Percentiles rank a stretch among this genome's conserved stretches.
Conservation (phyloP, 805 yeast species). For the Pichia thaimueangensis region DNA sequence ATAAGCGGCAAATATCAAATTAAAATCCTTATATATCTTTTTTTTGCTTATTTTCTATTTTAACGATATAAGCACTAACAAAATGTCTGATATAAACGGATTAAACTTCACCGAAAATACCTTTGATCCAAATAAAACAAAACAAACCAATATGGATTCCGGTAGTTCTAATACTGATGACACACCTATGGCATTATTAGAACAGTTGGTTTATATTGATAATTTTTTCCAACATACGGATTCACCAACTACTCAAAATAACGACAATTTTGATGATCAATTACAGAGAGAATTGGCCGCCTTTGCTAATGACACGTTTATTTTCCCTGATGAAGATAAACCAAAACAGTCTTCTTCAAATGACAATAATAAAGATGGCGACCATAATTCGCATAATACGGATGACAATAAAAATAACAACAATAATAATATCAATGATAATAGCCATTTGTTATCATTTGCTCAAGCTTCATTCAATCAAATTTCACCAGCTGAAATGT, state of each 20-base stretch:
- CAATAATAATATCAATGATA: neutral
- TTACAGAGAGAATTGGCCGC: slow-evolving; percentile 66
- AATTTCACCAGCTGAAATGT: slow-evolving; percentile 9
- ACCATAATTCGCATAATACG: neutral
- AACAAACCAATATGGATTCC: slow-evolving; percentile 1
- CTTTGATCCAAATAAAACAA: neutral
- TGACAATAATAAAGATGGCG: neutral
- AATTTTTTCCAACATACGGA: slow-evolving; percentile 54
- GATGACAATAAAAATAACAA: slow-evolving; percentile 3
- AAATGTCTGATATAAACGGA: too few relatives aligned
- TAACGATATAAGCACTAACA: too few relatives aligned
- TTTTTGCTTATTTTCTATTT: too few relatives aligned
- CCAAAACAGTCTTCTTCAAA: slow-evolving; percentile 30
- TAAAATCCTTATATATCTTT: too few relatives aligned
- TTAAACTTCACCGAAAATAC: too few relatives aligned
- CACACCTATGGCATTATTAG: slow-evolving; percentile 46
- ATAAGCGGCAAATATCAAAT: too few relatives aligned
- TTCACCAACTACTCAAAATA: slow-evolving; percentile 15
- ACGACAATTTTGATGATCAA: slow-evolving; percentile 43
- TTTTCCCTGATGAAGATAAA: slow-evolving; percentile 79
- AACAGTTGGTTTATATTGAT: slow-evolving; percentile 76
- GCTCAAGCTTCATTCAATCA: slow-evolving; percentile 13
- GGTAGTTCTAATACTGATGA: slow-evolving; percentile 20
- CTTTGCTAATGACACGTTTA: slow-evolving; percentile 74
- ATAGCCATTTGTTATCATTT: slow-evolving; percentile 11